These are phyloP conservation scores for Suhomyces terraborum DNA, from an alignment of 1,139 yeast genomes.

Conservation along the genomic window DNA sequence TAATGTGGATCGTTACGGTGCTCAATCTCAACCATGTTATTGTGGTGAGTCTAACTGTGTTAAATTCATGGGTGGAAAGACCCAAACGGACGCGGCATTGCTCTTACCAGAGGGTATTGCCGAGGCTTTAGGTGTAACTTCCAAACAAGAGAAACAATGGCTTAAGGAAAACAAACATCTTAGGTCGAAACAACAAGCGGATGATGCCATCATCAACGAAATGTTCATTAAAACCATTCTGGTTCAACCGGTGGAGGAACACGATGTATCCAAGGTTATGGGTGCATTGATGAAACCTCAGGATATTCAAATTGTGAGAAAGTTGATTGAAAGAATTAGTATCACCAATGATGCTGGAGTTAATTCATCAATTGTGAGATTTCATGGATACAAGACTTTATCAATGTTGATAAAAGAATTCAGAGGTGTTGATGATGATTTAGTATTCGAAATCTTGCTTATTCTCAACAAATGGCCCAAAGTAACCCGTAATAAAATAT, in stretches of 20 bases:
- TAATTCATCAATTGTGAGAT: constrained; percentile 62
- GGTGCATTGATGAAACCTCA: constrained; percentile 78
- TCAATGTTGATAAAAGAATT: constrained; percentile 53
- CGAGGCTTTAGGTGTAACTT: constrained; percentile 81
- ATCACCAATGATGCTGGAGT: constrained; percentile 57
- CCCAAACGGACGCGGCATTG: constrained; percentile 89
- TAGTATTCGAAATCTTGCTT: constrained; percentile 51
- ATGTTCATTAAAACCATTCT: constrained; percentile 64
- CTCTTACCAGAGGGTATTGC: constrained; percentile 80
- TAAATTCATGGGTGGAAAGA: constrained; percentile 93
- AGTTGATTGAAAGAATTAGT: constrained; percentile 67
- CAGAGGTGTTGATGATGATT: constrained; percentile 34
- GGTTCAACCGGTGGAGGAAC: constrained; percentile 52
- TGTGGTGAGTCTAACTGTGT: constrained; percentile 93
- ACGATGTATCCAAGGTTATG: constrained; percentile 77
- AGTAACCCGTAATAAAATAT: constrained; percentile 77
- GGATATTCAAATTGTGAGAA: constrained; percentile 64
- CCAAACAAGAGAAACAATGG: constrained; percentile 63
- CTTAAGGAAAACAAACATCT: constrained; percentile 57
- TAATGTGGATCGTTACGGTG: constrained; percentile 95
- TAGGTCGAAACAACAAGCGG: constrained; percentile 50
- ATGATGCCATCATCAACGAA: constrained; percentile 61
- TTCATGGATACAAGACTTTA: constrained; percentile 87
- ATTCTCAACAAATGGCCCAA: constrained; percentile 77
- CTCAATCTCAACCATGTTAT: constrained; percentile 89